Base-by-base conservation (phyloP, 2,329 filamentous ascomycete genomes). In the Pseudogymnoascus sp. region DNA sequence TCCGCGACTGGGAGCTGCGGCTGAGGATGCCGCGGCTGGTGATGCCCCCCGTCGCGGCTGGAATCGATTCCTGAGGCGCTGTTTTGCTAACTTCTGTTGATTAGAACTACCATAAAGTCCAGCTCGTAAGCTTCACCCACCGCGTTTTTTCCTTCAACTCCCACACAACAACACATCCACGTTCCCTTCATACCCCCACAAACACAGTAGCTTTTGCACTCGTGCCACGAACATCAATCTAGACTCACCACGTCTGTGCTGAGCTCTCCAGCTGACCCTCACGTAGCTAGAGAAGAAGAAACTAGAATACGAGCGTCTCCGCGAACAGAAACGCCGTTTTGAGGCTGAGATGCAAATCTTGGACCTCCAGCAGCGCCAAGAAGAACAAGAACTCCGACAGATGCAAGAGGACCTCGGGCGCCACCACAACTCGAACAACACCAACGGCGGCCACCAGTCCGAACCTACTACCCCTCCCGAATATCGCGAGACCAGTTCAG, bases 401-500 rank as follows among this genome's bases (percentile, higher is more conserved):
- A 89, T 98, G 79, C 89, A 92, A 71, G 88, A 91, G 69, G 90
- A 95, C 69, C 82, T 96, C 63, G 81, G 81, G 43, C 79, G 84
- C 67, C 81, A 82, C 64, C 78, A 75, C 68, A 74, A 68, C 70
- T 79, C 76, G 64, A 74, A 81, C 70, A 77, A 81, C 66, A 56
- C 26, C 53, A 67, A 61, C 60, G 63, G 63, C 40, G 90, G 90
- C 62, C 89, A 93, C 71, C 90, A 96, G 73, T 96, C 91, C 70
- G 93, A 98, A 77, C 95, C 95, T 14, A 97, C 95, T 1, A 99
- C 95, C 22, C 95, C 95, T 22, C 95, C 95, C 33, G 95, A 98
- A 75, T 93, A 95, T 75, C 88, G 87, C 70, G 91, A 96, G 68
- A 86, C 78, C 11, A 75, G 75, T 64, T 80, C 85, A 66, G 88